Evolutionary conservation across 805 yeast species (phyloP).

Genomic region (Suhomyces faveliae): DNA sequence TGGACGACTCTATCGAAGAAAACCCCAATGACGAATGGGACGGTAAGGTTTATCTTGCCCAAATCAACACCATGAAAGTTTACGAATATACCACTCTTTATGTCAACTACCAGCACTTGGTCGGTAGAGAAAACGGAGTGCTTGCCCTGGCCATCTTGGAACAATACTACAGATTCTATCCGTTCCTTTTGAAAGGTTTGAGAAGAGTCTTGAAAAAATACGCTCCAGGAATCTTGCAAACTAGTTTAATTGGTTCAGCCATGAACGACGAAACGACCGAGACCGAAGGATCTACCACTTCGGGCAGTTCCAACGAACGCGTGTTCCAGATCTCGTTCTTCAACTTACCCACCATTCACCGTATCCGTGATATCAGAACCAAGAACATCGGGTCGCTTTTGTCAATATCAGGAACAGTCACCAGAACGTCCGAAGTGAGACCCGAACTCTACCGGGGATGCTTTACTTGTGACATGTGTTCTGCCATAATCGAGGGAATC

Average conservation of each 20-base stretch:
- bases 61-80: slow-evolving; percentile 74
- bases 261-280: slow-evolving; percentile 33
- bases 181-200: slow-evolving; percentile 75
- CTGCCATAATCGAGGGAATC: slow-evolving; percentile 79
- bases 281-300: slow-evolving; percentile 37
- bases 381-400: slow-evolving; percentile 83
- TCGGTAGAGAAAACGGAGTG: slow-evolving; percentile 77
- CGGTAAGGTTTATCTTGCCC: slow-evolving; percentile 70
- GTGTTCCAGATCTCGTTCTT: slow-evolving; percentile 89
- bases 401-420: slow-evolving; percentile 90
- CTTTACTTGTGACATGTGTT: slow-evolving; percentile 86
- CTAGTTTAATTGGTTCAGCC: slow-evolving; percentile 42
- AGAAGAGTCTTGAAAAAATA: slow-evolving; percentile 67
- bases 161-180: slow-evolving; percentile 89
- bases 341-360: slow-evolving; percentile 75
- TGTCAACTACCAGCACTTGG: slow-evolving; percentile 79
- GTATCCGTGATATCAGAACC: slow-evolving; percentile 88
- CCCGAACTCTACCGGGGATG: slow-evolving; percentile 88
- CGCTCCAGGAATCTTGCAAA: slow-evolving; percentile 63
- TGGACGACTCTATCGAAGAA: slow-evolving; percentile 37
- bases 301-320: slow-evolving; percentile 54
- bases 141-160: slow-evolving; percentile 86
- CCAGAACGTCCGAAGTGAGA: slow-evolving; percentile 93
- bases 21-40: slow-evolving; percentile 37
- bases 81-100: slow-evolving; percentile 76